Evolutionary conservation across 768 basidiomycete genomes (phyloP).

Genomic region (Lactarius quietus): DNA sequence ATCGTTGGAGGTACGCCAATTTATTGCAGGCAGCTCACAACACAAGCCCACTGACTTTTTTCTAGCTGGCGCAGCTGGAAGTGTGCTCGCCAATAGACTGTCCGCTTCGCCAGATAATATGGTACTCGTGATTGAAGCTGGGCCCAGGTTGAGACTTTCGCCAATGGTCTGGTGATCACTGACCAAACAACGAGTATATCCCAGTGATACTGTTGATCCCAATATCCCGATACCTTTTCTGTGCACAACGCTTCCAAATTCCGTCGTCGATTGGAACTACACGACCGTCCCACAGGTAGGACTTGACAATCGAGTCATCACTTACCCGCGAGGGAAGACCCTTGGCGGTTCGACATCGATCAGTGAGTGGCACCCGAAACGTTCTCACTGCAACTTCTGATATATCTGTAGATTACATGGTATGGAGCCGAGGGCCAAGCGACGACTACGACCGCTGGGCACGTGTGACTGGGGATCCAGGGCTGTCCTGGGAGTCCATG

Average conservation of each 20-base stretch:
- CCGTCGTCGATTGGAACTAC: slow-evolving; percentile 31
- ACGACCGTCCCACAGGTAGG: slow-evolving; percentile 29
- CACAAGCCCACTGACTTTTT: neutral
- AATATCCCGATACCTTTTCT: slow-evolving; percentile 26
- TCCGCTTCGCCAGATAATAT: neutral
- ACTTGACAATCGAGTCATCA: slow-evolving; percentile 24
- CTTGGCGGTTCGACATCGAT: slow-evolving; percentile 31
- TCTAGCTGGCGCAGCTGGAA: slow-evolving; percentile 3
- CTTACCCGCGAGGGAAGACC: slow-evolving; percentile 28
- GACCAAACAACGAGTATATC: neutral
- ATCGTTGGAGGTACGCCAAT: neutral
- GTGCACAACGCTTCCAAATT: slow-evolving; percentile 18
- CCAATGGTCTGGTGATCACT: neutral
- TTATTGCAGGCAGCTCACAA: neutral
- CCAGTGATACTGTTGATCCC: slow-evolving; percentile 14
- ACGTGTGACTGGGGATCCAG: slow-evolving; percentile 13
- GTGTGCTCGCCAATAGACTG: slow-evolving; percentile 7
- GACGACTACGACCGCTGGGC: slow-evolving; percentile 20
- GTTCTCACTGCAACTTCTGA: neutral
- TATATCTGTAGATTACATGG: slow-evolving; percentile 6
- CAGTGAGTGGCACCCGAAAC: slow-evolving; percentile 25
- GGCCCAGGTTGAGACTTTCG: neutral
- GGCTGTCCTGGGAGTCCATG: slow-evolving; percentile 21
- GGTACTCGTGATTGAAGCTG: slow-evolving; percentile 9
- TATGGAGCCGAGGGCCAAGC: slow-evolving; percentile 16